Conservation (phyloP, 2,329 filamentous ascomycete genomes). For the Pseudopyrenochaeta lycopersici region DNA sequence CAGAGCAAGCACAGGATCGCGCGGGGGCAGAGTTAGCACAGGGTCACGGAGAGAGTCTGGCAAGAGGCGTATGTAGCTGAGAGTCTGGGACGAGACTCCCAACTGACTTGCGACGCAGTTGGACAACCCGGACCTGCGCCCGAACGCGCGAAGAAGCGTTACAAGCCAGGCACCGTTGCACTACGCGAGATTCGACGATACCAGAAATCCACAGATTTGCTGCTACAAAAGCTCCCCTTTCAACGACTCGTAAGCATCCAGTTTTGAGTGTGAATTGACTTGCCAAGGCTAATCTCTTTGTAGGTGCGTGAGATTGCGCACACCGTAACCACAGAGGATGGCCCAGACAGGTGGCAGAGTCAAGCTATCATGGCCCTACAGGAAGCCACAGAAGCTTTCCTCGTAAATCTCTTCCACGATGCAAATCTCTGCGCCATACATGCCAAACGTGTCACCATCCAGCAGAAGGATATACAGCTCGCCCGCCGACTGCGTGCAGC, state of each 20-base stretch:
- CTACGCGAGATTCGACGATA: conserved; percentile 98
- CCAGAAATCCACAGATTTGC: conserved; percentile 95
- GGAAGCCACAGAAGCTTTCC: conserved; percentile 98
- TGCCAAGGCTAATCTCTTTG: conserved; percentile 73
- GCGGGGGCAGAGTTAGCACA: conserved; percentile 33
- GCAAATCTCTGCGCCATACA: conserved; percentile 2
- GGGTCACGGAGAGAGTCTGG: conserved; percentile 27
- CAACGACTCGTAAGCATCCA: conserved; percentile 75
- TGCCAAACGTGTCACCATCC: conserved; percentile 84
- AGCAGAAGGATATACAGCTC: conserved; percentile 96
- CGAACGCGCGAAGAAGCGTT: conserved; percentile 48
- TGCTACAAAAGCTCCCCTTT: conserved; percentile 98
- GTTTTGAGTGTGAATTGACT: neutral
- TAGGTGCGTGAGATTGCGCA: conserved; percentile 72
- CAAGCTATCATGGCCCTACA: conserved; percentile 97
- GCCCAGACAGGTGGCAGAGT: conserved; percentile 83
- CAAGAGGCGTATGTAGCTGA: conserved; percentile 25
- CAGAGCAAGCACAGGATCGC: conserved; percentile 23
- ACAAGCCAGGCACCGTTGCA: conserved; percentile 80
- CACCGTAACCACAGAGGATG: conserved; percentile 69
- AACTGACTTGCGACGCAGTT: conserved; percentile 24
- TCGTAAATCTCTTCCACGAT: conserved; percentile 50
- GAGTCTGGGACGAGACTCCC: neutral
- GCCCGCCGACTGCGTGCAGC: conserved; percentile 92
- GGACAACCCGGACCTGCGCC: conserved; percentile 46